Conservation (phyloP, 2,329 filamentous ascomycete genomes). For the Aspergillus ibericus region DNA sequence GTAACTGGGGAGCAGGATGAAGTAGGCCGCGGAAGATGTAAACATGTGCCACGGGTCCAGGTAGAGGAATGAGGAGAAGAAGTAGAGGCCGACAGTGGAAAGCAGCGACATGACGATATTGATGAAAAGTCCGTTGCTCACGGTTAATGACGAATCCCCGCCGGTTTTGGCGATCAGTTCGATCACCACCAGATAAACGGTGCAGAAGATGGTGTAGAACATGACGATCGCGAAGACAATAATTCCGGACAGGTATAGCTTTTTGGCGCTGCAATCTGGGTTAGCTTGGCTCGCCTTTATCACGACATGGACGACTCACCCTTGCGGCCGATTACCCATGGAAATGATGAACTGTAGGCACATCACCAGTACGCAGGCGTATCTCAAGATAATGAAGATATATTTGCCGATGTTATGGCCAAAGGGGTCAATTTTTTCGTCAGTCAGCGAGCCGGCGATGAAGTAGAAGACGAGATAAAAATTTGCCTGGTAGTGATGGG, state of each 20-base stretch:
- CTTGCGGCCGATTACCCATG: constrained; percentile 93
- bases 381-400: constrained; percentile 85
- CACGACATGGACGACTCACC: constrained; percentile 45
- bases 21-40: constrained; percentile 87
- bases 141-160: constrained; percentile 47
- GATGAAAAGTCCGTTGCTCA: constrained; percentile 89
- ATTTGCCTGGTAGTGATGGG: constrained; percentile 63
- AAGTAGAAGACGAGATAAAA: constrained; percentile 99
- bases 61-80: constrained; percentile 94
- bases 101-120: constrained; percentile 89
- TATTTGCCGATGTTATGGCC: constrained; percentile 79
- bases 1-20: constrained; percentile 85
- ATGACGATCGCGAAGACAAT: constrained; percentile 92
- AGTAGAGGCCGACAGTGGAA: constrained; percentile 90
- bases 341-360: constrained; percentile 94
- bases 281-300: constrained; percentile 7
- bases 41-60: constrained; percentile 99
- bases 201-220: constrained; percentile 89
- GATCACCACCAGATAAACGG: constrained; percentile 83
- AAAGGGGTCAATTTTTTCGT: constrained; percentile 81
- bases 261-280: constrained; percentile 60
- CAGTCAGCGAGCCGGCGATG: constrained; percentile 84
- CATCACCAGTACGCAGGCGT: constrained; percentile 82
- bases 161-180: constrained; percentile 63
- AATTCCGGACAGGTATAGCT: constrained; percentile 84